Evolutionary conservation across 495 filamentous ascomycete species (phyloP), one percentile per base, ranked within the genome.

Genomic region (Aspergillus sclerotiicarbonarius): DNA sequence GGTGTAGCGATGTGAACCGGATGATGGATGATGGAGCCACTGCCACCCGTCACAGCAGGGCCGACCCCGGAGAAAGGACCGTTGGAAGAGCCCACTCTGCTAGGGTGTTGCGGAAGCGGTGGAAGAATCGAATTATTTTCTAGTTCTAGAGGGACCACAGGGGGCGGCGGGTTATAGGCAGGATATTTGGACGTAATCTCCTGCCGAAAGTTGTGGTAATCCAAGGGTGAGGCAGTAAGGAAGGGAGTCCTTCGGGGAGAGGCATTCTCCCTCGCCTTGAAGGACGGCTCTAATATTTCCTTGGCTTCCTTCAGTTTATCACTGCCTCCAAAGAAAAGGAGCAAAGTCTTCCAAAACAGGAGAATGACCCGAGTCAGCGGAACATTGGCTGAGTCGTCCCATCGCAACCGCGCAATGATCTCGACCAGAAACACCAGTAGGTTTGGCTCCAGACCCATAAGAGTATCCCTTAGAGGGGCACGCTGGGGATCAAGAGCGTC

Each of bases 111-210:
- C 8, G 86, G 87, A 15, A 96, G 76, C 25, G 89, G 91, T 1
- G 95, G 94, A 20, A 98, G 79, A 51, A 97, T 90, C 0, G 91
- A 92, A 62, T 90, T 93, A 54, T 92, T 90, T 37, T 96, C 91
- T 8, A 90, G 79, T 64, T 98, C 92, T 1, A 98, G 78, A 1
- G 93, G 90, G 57, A 98, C 85, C 12, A 89, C 71, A 1, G 90
- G 86, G 25, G 84, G 87, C 20, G 94, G 95, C 5, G 94, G 93
- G 58, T 92, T 87, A 70, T 98, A 98, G 5, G 95, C 89, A 6
- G 94, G 94, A 66, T 98, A 98, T 75, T 98, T 98, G 0, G 94
- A 98, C n/a, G 87, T 96, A 61, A 98, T 91, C 70, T 98, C 94
- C 70, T 98, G 93, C 25, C 95, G 86, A 67, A 98, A 98, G 12